Base-by-base conservation (phyloP, 768 basidiomycete genomes). In the Pisolithus microcarpus region DNA sequence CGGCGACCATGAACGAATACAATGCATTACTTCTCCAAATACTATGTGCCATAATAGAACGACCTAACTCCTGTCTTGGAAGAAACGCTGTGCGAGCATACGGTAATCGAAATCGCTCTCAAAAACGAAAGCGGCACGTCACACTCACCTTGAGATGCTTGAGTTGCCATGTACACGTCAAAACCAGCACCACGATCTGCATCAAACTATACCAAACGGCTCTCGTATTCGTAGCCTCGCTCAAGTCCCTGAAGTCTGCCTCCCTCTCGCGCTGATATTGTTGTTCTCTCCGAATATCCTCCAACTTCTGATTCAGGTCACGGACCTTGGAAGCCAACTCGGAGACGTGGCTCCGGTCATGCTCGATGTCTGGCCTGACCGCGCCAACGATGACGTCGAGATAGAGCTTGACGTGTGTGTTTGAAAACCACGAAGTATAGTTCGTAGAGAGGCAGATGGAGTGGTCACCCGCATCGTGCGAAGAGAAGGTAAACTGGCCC, bases 211-310 rank as follows among this genome's bases (percentile, higher is more conserved):
- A 98, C 91, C 91, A 98, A 42, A 98, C 88, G 1, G 96, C 93
- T 53, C 84, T 74, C n/a, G 85, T 72, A 70, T 99, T 99, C 37
- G 91, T 95, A 15, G 70, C 67, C 69, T 99, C 96, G 59, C 90
- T 93, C 55, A 97, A 68, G 69, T 92, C 73, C 37, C 96, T 74
- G 65, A 87, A 99, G 59, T 89, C 85, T 10, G 88, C 76, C 70
- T 99, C 96, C 57, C 96, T 75, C 71, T 99, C 95, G 39, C 96
- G 78, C 73, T 98, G 95, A 65, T 97, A 99, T 69, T 94, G 90
- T 71, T 99, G 96, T 70, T 98, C 96, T 23, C 92, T 76, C 43
- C 91, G 78, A 50, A 98, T 87, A 60, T 95, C 92, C 66, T 89
- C 90, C 45, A 99, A 75, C 68, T 92, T 95, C 62, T 83, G 78